A percentile compares a stretch with the other conserved stretches of the same genome.
phyloP scores from a whole-genome alignment of 176 grass and related monocot species.

The Microstegium vimineum region DNA sequence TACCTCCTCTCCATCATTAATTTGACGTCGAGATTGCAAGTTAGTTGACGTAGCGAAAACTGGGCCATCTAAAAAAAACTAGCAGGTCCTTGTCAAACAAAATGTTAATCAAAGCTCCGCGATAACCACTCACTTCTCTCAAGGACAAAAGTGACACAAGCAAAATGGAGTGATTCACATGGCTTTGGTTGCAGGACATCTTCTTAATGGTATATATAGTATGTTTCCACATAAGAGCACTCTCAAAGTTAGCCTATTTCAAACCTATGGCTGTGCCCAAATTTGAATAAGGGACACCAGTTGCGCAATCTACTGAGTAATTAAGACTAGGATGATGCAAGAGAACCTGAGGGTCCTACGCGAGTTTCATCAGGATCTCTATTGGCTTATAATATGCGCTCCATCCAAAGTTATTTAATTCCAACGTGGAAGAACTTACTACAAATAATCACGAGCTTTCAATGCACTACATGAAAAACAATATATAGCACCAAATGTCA shows the following conservation, averaged over 20 bases:
- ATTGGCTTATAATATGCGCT: slow-evolving; percentile 18
- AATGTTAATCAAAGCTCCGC: slow-evolving; percentile 23
- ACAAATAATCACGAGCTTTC: slow-evolving; percentile 27
- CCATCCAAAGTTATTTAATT: slow-evolving; percentile 11
- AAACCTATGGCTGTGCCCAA: neutral
- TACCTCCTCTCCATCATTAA: slow-evolving; percentile 25
- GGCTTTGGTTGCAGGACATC: slow-evolving; percentile 1
- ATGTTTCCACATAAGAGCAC: slow-evolving; percentile 9
- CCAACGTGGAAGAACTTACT: slow-evolving; percentile 18
- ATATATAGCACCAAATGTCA: slow-evolving; percentile 13
- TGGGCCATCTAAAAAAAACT: slow-evolving; percentile 34
- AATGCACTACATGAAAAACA: slow-evolving; percentile 11
- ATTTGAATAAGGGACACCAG: neutral
- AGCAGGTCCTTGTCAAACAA: slow-evolving; percentile 28
- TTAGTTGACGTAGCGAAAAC: slow-evolving; percentile 18
- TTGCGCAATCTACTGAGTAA: slow-evolving; percentile 13
- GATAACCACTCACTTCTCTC: slow-evolving; percentile 4
- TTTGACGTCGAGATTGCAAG: slow-evolving; percentile 25
- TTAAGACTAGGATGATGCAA: slow-evolving; percentile 26
- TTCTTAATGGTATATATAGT: slow-evolving; percentile 8
- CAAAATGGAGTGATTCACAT: slow-evolving; percentile 28
- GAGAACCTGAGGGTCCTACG: neutral
- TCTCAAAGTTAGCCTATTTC: neutral
- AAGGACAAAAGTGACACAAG: slow-evolving; percentile 20
- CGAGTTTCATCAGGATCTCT: slow-evolving; percentile 4